These are phyloP conservation scores for Bolboschoenoplectus hybrid DNA, from an alignment of 202 grass and related monocot genomes.

Conservation along the genomic window DNA sequence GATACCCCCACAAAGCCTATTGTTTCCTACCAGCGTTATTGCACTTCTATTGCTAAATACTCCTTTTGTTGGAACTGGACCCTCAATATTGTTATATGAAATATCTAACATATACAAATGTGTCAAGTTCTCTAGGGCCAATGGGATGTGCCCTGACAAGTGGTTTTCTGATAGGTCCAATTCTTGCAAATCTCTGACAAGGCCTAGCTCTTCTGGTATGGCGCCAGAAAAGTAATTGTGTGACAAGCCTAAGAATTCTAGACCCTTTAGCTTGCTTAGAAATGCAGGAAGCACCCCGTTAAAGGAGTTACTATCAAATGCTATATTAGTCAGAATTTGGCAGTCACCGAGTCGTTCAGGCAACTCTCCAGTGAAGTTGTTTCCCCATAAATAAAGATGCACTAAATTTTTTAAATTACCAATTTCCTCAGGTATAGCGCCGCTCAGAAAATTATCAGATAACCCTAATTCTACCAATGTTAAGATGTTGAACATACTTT, in stretches of 20 bases:
- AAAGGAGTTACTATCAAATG: constrained; percentile 47
- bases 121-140: constrained; percentile 32
- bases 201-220: constrained; percentile 39
- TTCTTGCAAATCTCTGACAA: constrained; percentile 38
- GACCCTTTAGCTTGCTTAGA: constrained; percentile 43
- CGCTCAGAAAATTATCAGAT: constrained; percentile 32
- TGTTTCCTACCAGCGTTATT: constrained; percentile 43
- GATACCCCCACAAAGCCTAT: constrained; percentile 50
- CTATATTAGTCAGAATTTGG: constrained; percentile 27
- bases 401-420: constrained; percentile 31
- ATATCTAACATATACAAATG: constrained; percentile 39
- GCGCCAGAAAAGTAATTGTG: constrained; percentile 34
- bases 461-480: constrained; percentile 41
- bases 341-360: constrained; percentile 38
- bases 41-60: constrained; percentile 49
- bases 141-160: constrained; percentile 40
- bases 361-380: constrained; percentile 45
- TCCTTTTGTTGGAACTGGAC: constrained; percentile 45
- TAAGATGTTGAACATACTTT: constrained; percentile 33
- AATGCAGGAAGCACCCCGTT: constrained; percentile 36
- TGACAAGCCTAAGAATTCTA: constrained; percentile 46
- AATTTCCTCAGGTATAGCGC: constrained; percentile 42
- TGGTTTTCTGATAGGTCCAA: constrained; percentile 42
- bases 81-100: constrained; percentile 50
- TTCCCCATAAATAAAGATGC: constrained; percentile 34